A percentile compares a stretch with the other conserved stretches of the same genome.
phyloP scores from a whole-genome alignment of 2,329 filamentous ascomycete genomes.

The Chrysoporthe deuterocubensis region DNA sequence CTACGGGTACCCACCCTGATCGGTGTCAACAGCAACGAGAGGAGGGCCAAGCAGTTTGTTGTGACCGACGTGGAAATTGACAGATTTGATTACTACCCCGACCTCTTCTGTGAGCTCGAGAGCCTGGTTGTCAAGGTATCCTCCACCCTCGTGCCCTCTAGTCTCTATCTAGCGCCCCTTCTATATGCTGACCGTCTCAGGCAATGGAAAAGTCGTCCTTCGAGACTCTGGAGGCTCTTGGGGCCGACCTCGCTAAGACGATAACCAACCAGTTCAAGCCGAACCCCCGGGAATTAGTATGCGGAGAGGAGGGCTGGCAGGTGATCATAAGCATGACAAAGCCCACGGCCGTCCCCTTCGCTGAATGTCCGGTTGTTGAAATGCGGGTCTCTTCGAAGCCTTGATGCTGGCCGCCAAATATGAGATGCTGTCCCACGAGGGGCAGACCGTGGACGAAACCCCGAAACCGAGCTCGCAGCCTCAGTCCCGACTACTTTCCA shows the following conservation, averaged over 20 bases:
- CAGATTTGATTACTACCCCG: constrained; percentile 46
- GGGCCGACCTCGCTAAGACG: constrained; percentile 49
- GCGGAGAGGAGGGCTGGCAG: constrained; percentile 48
- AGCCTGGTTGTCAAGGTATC: constrained; percentile 62
- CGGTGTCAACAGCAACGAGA: constrained; percentile 74
- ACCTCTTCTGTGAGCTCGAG: constrained; percentile 63
- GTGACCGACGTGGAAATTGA: constrained; percentile 67
- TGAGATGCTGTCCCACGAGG: background rate
- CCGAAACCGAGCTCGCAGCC: background rate
- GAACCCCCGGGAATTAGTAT: constrained; percentile 36
- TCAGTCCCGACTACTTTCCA: background rate
- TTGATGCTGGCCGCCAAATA: background rate
- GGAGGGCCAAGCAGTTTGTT: constrained; percentile 68
- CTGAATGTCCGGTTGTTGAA: constrained; percentile 72
- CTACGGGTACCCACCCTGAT: constrained; percentile 70
- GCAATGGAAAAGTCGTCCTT: constrained; percentile 60
- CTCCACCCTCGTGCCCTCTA: constrained; percentile 10
- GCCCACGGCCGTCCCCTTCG: constrained; percentile 73
- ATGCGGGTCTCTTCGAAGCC: constrained; percentile 41
- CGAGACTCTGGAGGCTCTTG: constrained; percentile 67
- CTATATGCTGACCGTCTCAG: constrained; percentile 39
- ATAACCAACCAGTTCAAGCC: constrained; percentile 50
- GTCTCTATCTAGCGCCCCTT: constrained; percentile 4
- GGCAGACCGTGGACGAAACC: background rate
- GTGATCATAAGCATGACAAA: constrained; percentile 70